Conservation (phyloP, 2,329 filamentous ascomycete genomes). For the Magnaporthiopsis incrustans region DNA sequence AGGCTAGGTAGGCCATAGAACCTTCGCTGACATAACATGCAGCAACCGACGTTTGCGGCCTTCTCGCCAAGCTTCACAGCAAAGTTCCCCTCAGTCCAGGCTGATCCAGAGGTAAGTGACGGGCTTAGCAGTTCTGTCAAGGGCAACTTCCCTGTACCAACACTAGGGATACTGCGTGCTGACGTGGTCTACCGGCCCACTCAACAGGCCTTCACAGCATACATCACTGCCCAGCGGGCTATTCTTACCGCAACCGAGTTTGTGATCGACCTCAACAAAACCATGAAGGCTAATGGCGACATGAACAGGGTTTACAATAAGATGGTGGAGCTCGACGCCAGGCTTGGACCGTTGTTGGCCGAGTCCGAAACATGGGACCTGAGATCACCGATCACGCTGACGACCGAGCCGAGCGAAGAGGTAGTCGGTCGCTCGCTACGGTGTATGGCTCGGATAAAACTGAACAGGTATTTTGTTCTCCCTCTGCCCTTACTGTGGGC, state of each 20-base stretch:
- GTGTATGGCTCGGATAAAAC: constrained; percentile 39
- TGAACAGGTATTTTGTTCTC: constrained; percentile 33
- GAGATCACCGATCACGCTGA: constrained; percentile 24
- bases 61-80: constrained; percentile 37
- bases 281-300: constrained; percentile 27
- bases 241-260: constrained; percentile 39
- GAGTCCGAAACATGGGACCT: constrained; percentile 27
- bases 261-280: constrained; percentile 37
- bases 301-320: constrained; percentile 31
- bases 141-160: background rate
- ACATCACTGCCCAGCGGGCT: constrained; percentile 38
- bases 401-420: constrained; percentile 29
- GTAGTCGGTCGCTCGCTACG: constrained; percentile 34
- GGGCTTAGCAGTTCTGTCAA: too few species aligned
- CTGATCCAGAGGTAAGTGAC: constrained; percentile 31
- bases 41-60: constrained; percentile 35
- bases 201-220: constrained; percentile 31
- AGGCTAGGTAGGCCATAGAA: background rate
- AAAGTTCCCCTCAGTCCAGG: constrained; percentile 29
- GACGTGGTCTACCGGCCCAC: constrained; percentile 10
- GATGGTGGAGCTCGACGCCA: constrained; percentile 32
- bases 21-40: constrained; percentile 6
- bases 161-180: background rate
- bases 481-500: background rate
- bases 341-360: constrained; percentile 28